These are phyloP conservation scores for Strobilomyces confusus DNA, from an alignment of 768 basidiomycete species.

Conservation along the genomic window DNA sequence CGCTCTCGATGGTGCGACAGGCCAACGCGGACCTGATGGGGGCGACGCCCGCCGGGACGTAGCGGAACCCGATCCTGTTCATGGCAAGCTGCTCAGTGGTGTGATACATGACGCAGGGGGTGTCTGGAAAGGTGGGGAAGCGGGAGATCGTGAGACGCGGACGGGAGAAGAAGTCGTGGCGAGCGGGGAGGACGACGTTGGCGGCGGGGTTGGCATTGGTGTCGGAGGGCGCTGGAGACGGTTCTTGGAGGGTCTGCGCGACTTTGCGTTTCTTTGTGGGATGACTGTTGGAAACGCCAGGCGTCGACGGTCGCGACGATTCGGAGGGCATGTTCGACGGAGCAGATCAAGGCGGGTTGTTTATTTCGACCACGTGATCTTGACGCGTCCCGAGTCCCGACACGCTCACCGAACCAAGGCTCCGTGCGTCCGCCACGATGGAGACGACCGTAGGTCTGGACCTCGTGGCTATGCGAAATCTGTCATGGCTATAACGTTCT, in stretches of 20 bases:
- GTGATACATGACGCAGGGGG: slow-evolving; percentile 50
- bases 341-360: not conserved
- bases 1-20: slow-evolving; percentile 79
- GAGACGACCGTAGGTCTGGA: too few species aligned
- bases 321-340: slow-evolving; percentile 18
- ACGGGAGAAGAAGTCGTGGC: slow-evolving; percentile 65
- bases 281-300: slow-evolving; percentile 17
- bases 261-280: slow-evolving; percentile 51
- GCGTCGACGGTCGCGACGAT: slow-evolving; percentile 34
- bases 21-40: slow-evolving; percentile 52
- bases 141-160: slow-evolving; percentile 73
- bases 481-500: not conserved
- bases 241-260: slow-evolving; percentile 32
- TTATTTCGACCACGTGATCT: slow-evolving; percentile 19
- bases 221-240: slow-evolving; percentile 63
- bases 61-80: slow-evolving; percentile 77
- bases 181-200: slow-evolving; percentile 56
- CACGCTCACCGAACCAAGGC: not conserved
- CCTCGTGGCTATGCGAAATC: too few species aligned
- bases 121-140: slow-evolving; percentile 63
- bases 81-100: slow-evolving; percentile 67
- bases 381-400: not conserved
- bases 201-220: slow-evolving; percentile 34
- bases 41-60: slow-evolving; percentile 73
- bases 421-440: too few species aligned